These are phyloP conservation scores for Penicillium brasilianum DNA, from an alignment of 2,329 filamentous ascomycete species.

Conservation along the genomic window DNA sequence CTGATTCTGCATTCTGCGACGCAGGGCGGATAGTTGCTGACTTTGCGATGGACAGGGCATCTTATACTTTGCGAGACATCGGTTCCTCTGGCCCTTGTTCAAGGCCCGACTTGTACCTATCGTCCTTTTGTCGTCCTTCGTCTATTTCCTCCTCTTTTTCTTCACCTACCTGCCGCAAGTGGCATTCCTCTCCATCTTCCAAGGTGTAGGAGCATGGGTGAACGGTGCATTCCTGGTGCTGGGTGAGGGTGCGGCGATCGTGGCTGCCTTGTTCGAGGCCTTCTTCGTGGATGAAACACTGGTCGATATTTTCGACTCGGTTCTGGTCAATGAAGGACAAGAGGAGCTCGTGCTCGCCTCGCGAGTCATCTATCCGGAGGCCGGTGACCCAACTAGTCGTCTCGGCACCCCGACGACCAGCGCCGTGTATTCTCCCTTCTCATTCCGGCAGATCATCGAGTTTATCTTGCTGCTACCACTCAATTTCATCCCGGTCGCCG, in stretches of 20 bases:
- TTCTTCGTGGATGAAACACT: conserved; percentile 80
- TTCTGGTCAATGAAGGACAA: conserved; percentile 75
- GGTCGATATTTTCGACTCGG: conserved; percentile 84
- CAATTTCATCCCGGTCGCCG: conserved; percentile 83
- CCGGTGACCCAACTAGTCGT: conserved; percentile 74
- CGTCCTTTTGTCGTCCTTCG: conserved; percentile 77
- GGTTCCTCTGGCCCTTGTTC: conserved; percentile 82
- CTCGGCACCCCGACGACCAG: conserved; percentile 79
- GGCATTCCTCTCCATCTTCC: conserved; percentile 86
- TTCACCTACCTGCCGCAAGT: conserved; percentile 90
- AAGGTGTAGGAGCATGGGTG: conserved; percentile 84
- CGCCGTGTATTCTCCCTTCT: conserved; percentile 86
- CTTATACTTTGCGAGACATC: conserved; percentile 77
- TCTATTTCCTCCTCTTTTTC: conserved; percentile 84
- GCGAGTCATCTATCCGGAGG: conserved; percentile 69
- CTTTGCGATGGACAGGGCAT: conserved; percentile 62
- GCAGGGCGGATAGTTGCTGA: conserved; percentile 15
- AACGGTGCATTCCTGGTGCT: conserved; percentile 86
- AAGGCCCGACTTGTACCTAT: conserved; percentile 77
- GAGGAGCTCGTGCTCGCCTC: conserved; percentile 70
- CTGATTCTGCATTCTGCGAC: neutral
- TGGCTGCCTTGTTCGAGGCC: conserved; percentile 73
- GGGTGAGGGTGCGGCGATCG: conserved; percentile 65
- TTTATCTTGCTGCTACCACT: conserved; percentile 79
- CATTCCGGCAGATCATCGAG: conserved; percentile 85